Evolutionary conservation across 2,329 filamentous ascomycete genomes (phyloP).

Genomic region (Colletotrichum tabaci): DNA sequence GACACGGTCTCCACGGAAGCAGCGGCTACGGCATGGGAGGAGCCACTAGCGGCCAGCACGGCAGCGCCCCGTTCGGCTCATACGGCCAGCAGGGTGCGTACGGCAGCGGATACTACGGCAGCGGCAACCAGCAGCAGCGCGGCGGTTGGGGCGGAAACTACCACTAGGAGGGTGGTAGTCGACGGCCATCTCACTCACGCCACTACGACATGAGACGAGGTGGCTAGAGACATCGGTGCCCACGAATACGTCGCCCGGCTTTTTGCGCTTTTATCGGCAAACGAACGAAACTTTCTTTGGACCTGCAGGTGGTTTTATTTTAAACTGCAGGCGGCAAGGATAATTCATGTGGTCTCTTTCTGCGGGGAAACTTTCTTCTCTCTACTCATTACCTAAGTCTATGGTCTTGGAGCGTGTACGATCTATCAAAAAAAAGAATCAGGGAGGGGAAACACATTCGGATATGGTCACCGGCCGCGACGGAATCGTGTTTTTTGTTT

Average conservation of each 20-base stretch:
- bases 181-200: constrained; percentile 35
- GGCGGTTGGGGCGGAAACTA: constrained; percentile 75
- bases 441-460: constrained; percentile 44
- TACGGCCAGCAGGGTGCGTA: constrained; percentile 65
- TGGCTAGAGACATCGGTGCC: constrained; percentile 20
- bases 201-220: background rate
- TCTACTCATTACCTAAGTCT: constrained; percentile 43
- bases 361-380: constrained; percentile 40
- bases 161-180: constrained; percentile 59
- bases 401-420: constrained; percentile 44
- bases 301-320: constrained; percentile 27
- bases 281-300: constrained; percentile 44
- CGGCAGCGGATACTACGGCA: constrained; percentile 63
- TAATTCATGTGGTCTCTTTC: constrained; percentile 41
- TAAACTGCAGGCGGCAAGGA: constrained; percentile 39
- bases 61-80: constrained; percentile 67
- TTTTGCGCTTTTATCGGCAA: constrained; percentile 39
- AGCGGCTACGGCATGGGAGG: constrained; percentile 70
- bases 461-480: constrained; percentile 42
- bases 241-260: constrained; percentile 19
- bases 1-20: constrained; percentile 68
- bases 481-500: constrained; percentile 44
- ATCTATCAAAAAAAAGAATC: constrained; percentile 43
- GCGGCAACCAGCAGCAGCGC: constrained; percentile 58
- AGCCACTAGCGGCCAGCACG: constrained; percentile 66